Base-by-base conservation (phyloP, 306 rosid species). In the Pueraria montana region DNA sequence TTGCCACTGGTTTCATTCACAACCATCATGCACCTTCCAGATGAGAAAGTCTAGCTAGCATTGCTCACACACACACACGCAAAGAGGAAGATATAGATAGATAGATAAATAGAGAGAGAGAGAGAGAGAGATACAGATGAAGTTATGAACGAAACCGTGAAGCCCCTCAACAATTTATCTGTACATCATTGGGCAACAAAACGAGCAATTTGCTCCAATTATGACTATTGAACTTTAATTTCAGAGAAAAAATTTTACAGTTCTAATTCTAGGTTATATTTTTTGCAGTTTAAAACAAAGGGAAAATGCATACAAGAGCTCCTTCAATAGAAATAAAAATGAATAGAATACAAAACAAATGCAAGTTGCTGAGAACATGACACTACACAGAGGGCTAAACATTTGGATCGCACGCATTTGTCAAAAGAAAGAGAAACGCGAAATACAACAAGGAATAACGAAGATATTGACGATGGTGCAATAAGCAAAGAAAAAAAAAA, bases 141-240 rank as follows among this genome's bases (percentile, higher is more conserved):
- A 72, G 72, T n/a, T 34, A 56, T 66, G 67, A 74, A 53, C 50
- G 40, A 84, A 74, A 21, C 76, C 17, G 42, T 53, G 73, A 0
- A 80, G 50, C 81, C 38, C 42, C n/a, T 74, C 81, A 73, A 66
- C 50, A 20, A 52, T 40, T 20, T 78, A 26, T 40, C 49, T 64
- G 36, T 73, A 21, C 80, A 64, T 84, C 81, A 84, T 34, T 74
- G 84, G 87, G 84, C 77, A 42, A 16, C 2, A 74, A 8, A 17
- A 40, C 27, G 16, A 4, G 55, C 11, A 78, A 48, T 64, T 20
- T 6, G 8, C 38, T 65, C 8, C 8, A 26, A 5, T 10, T 23
- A 53, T 7, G 12, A 53, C 61, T 18, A n/a, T 18, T 20, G 4
- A 53, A 53, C 61, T 18, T 53, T 6, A 20, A 0, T 53, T 53